Evolutionary conservation across 2,329 filamentous ascomycete species (phyloP), one percentile per base, ranked within the genome.

Genomic region (Colletotrichum australisinense): DNA sequence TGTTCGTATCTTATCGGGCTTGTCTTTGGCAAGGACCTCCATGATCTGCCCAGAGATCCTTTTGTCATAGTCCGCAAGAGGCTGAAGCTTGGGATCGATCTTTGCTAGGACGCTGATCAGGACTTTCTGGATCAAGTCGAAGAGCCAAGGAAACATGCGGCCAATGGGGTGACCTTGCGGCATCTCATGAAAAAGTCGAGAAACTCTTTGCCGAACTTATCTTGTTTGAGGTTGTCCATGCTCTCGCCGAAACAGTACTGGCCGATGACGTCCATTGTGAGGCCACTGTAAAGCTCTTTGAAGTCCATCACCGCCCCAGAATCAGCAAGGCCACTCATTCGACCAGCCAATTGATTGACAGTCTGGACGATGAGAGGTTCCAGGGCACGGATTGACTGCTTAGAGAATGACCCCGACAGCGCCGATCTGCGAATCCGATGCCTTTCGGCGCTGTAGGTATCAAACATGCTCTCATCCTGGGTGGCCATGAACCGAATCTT

Each of bases 401-500:
- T 81, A 2, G 85, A 86, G 75, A 87, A 88, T 77, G 85, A 87
- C 0, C 79, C 80, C 67, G 81, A 84, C 60, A 88, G 72, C 2
- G 83, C 78, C 4, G 74, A 79, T 16, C 86, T 82, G 3, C 86
- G 82, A 22, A 80, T 77, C 2, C 83, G 82, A 73, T 87, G 86
- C 7, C 81, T 76, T 26, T 84, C 79, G 69, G 85, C 82, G 8
- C 79, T 75, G n/a, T 82, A 77, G 0, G 84, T 86, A 5, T 79
- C 71, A 7, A 83, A 78, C 11, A 70, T 68, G 35, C 75, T 73
- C 4, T 58, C 72, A 32, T 78, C 76, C 14, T 75, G 72, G 19
- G 77, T 77, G 5, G 72, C 64, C 14, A 74, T n/a, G 53, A 67
- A 64, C 59, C 60, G 57, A 42, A 74, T 72, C 35, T 72, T 75